Conservation (phyloP, 768 basidiomycete species). For the Agaricus subrufescens region DNA sequence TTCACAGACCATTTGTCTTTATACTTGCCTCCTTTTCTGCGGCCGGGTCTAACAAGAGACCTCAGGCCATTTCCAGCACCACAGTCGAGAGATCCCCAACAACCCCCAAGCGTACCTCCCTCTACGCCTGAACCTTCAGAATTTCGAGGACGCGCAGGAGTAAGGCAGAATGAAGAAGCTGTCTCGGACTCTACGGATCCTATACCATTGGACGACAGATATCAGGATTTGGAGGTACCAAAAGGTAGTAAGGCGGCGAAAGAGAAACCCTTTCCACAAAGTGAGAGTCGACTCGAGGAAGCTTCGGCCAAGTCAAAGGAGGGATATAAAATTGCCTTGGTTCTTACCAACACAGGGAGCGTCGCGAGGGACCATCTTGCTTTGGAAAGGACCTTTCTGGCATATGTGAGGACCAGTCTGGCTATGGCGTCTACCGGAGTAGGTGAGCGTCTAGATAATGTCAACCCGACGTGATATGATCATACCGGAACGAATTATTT, state of each 20-base stretch:
- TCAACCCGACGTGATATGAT: background rate
- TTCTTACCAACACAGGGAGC: slow-evolving; percentile 45
- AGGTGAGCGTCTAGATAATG: slow-evolving; percentile 26
- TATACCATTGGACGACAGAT: background rate
- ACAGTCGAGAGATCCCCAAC: background rate
- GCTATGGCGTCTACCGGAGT: slow-evolving; percentile 47
- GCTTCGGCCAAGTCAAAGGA: slow-evolving; percentile 1
- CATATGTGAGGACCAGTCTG: slow-evolving; percentile 53
- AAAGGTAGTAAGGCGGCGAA: background rate
- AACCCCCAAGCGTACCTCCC: background rate
- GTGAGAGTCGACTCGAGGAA: background rate
- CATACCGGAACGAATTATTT: background rate
- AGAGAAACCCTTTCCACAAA: background rate
- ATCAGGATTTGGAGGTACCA: background rate
- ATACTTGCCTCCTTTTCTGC: background rate
- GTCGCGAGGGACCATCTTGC: slow-evolving; percentile 54
- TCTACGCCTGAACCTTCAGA: background rate
- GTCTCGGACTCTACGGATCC: too few relatives aligned
- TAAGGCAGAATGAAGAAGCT: background rate
- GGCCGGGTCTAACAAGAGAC: background rate
- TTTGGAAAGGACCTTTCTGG: slow-evolving; percentile 49
- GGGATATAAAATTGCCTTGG: slow-evolving; percentile 9
- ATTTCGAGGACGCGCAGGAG: background rate
- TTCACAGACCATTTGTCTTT: slow-evolving; percentile 8
- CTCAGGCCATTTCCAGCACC: background rate